A percentile compares a stretch with the other conserved stretches of the same genome.
phyloP scores from a whole-genome alignment of 768 basidiomycete genomes.

The Cyathus striatus region DNA sequence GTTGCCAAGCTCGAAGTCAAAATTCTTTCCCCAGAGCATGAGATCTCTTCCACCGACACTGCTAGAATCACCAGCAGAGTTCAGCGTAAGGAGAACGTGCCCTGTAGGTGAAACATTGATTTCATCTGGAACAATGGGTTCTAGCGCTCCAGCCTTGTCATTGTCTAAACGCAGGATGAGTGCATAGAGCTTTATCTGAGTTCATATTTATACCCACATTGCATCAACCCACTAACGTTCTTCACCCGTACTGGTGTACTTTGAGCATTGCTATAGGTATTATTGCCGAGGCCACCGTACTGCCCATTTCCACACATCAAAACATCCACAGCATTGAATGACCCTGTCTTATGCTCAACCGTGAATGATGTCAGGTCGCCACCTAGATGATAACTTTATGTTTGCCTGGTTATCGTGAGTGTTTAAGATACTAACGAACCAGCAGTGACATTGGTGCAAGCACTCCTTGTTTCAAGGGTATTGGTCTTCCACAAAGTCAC shows the following conservation, averaged over 20 bases:
- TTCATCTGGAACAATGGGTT: slow-evolving; percentile 57
- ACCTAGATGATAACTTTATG: slow-evolving; percentile 38
- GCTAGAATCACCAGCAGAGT: slow-evolving; percentile 47
- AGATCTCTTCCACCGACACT: slow-evolving; percentile 61
- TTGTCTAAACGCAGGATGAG: slow-evolving; percentile 43
- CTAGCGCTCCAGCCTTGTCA: slow-evolving; percentile 52
- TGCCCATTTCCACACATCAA: slow-evolving; percentile 83
- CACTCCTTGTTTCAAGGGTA: slow-evolving; percentile 44
- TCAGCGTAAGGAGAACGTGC: slow-evolving; percentile 71
- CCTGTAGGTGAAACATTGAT: slow-evolving; percentile 71
- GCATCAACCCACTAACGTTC: slow-evolving; percentile 76
- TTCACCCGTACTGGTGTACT: slow-evolving; percentile 68
- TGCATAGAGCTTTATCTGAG: background rate
- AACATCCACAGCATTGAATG: slow-evolving; percentile 33
- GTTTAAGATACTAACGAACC: too few relatives aligned
- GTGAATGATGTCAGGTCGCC: slow-evolving; percentile 78
- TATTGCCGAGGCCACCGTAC: slow-evolving; percentile 73
- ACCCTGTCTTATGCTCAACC: slow-evolving; percentile 43
- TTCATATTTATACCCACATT: slow-evolving; percentile 55
- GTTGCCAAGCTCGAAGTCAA: slow-evolving; percentile 71
- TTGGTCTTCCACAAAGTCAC: slow-evolving; percentile 64
- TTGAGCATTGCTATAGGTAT: slow-evolving; percentile 64
- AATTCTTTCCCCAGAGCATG: slow-evolving; percentile 69
- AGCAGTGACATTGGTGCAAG: slow-evolving; percentile 61
- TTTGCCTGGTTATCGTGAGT: too few relatives aligned